phyloP scores from a whole-genome alignment of 257 asterid genomes.

The Eucommia ulmoides region DNA sequence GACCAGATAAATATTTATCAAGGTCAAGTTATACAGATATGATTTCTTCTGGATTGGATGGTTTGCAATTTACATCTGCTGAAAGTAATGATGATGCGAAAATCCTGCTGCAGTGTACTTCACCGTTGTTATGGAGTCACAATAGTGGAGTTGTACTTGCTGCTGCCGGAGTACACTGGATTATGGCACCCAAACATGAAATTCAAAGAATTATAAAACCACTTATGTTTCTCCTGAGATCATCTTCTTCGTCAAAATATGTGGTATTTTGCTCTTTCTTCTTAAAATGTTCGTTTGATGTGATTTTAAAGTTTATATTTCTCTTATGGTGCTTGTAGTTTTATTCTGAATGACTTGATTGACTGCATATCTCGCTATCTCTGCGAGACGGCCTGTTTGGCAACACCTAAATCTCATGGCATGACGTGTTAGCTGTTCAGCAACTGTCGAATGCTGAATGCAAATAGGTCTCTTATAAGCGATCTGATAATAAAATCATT shows the following conservation, averaged over 20 bases:
- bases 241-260: conserved; percentile 80
- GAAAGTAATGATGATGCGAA: conserved; percentile 68
- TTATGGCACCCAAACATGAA: conserved; percentile 83
- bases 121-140: conserved; percentile 75
- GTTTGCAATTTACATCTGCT: conserved; percentile 49
- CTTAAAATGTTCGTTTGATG: conserved; percentile 2
- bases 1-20: conserved; percentile 82
- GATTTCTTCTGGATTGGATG: conserved; percentile 35
- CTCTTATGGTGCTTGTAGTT: conserved; percentile 7
- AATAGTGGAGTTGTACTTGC: conserved; percentile 97
- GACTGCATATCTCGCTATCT: no score
- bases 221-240: conserved; percentile 80
- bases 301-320: conserved; percentile 3
- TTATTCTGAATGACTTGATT: no score
- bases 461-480: no score
- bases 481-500: no score
- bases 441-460: no score
- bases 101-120: conserved; percentile 80
- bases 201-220: conserved; percentile 72
- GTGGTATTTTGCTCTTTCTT: conserved; percentile 44
- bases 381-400: no score
- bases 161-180: conserved; percentile 98
- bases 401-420: no score
- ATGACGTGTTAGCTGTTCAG: no score
- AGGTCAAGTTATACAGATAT: conserved; percentile 32